Conservation (phyloP, 202 grass and related monocot genomes). For the Elaeis oleifera region DNA sequence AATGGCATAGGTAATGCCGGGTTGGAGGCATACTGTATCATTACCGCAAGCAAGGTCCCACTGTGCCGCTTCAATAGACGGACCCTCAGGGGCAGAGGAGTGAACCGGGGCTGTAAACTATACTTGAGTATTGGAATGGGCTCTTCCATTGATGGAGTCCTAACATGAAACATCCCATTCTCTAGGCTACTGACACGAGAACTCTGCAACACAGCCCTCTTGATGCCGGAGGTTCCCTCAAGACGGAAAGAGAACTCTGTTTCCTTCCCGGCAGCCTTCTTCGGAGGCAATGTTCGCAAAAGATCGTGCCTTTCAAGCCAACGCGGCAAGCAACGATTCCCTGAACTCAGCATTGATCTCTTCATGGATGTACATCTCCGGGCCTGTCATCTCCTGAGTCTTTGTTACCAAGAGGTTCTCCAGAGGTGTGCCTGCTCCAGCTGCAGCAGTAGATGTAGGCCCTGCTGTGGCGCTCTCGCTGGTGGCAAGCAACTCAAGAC, state of each 20-base stretch:
- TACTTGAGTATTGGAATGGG: constrained; percentile 80
- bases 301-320: constrained; percentile 83
- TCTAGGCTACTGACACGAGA: constrained; percentile 65
- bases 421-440: constrained; percentile 37
- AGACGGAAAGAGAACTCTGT: constrained; percentile 95
- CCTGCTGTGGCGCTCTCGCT: constrained; percentile 35
- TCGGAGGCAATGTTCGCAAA: constrained; percentile 68
- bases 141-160: constrained; percentile 68
- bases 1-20: constrained; percentile 65
- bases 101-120: constrained; percentile 77
- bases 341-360: constrained; percentile 92
- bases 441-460: constrained; percentile 21
- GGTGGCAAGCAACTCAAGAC: constrained; percentile 69
- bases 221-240: constrained; percentile 77
- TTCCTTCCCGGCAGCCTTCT: constrained; percentile 76
- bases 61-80: constrained; percentile 87
- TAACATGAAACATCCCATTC: constrained; percentile 78
- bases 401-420: constrained; percentile 73
- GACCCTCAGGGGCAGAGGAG: constrained; percentile 73
- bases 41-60: constrained; percentile 80
- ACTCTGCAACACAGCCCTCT: constrained; percentile 73
- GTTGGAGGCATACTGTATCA: constrained; percentile 90
- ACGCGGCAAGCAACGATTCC: constrained; percentile 79
- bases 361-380: constrained; percentile 78
- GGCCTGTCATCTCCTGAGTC: constrained; percentile 62